Evolutionary conservation across 2,329 filamentous ascomycete species (phyloP), one percentile per base, ranked within the genome.

Genomic region (Verticillium isaacii): DNA sequence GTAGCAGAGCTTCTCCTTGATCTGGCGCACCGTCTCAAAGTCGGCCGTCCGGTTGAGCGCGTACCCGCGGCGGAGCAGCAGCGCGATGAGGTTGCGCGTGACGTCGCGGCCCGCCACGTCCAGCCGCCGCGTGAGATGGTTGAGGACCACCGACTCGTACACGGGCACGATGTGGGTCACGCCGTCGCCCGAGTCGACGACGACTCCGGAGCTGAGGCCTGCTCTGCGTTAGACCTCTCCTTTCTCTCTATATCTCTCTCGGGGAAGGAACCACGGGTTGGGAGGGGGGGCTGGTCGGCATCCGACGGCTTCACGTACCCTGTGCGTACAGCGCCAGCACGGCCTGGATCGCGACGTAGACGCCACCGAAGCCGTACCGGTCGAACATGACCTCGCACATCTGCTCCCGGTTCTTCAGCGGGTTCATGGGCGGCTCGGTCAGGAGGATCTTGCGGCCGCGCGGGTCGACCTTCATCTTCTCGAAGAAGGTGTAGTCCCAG

Each of bases 351-450:
- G 95, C 95, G 64, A 99, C 95, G 73, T 98, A 98, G 63, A 99
- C 94, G 62, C 95, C 95, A 57, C 93, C 94, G 73, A 99, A 99
- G 67, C 88, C 88, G 79, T 98, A 99, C 65, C 92, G 88, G 76
- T 99, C 95, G 77, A 99, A 96, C 95, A 99, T 99, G 78, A 98
- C 93, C 80, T 99, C 92, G 75, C 89, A 92, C 95, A 99, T 99
- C 78, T 96, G 89, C 79, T 98, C 93, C 66, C 95, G 87, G 81
- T 99, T 99, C 84, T 89, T 93, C 64, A 98, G 84, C 56, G 95
- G 95, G 79, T 99, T 98, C 90, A 98, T 95, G 17, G 95, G 95
- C 39, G 95, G 94, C 79, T 99, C 95, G 56, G 94, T 98, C 69
- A 98, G 85, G 66, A 99, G 86, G 75, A 99, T 98, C 85, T 99